Conservation (phyloP, 768 basidiomycete species). For the Rhizopogon sp. region DNA sequence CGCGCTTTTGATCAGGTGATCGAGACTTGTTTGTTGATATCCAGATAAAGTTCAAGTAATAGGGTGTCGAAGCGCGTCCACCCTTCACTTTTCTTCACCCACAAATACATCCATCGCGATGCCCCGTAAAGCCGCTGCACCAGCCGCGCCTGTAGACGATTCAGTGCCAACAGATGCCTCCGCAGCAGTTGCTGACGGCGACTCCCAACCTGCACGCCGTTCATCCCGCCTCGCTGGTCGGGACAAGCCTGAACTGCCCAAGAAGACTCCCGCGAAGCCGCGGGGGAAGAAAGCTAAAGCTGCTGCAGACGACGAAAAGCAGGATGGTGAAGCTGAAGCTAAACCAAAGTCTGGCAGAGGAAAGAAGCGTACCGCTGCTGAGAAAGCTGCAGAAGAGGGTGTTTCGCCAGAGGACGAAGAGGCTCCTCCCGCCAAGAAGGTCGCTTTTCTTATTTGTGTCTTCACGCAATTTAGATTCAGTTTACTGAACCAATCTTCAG, state of each 20-base stretch:
- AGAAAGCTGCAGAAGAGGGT: conserved; percentile 33
- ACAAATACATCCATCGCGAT: conserved; percentile 29
- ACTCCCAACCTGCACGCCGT: conserved; percentile 52
- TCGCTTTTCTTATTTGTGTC: conserved; percentile 18
- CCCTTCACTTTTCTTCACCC: conserved; percentile 9
- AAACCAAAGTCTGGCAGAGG: conserved; percentile 45
- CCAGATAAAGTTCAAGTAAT: conserved; percentile 29
- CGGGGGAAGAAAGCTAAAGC: conserved; percentile 41
- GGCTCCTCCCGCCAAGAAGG: conserved; percentile 64
- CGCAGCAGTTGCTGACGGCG: conserved; percentile 20
- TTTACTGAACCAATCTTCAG: conserved; percentile 18
- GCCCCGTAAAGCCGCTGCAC: conserved; percentile 66
- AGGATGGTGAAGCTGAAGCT: conserved; percentile 41
- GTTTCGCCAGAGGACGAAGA: conserved; percentile 33
- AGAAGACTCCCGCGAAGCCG: conserved; percentile 63
- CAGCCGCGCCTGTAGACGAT: conserved; percentile 32
- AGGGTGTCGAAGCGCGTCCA: conserved; percentile 27
- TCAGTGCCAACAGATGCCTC: not conserved
- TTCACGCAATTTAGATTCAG: not conserved
- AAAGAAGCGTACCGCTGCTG: conserved; percentile 49
- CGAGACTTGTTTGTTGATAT: conserved; percentile 31
- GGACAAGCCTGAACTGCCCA: conserved; percentile 49
- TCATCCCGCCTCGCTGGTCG: conserved; percentile 72
- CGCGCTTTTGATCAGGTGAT: conserved; percentile 28
- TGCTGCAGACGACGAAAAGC: conserved; percentile 21